phyloP scores from a whole-genome alignment of 305 asterid genomes.

The Galium porrigens region DNA sequence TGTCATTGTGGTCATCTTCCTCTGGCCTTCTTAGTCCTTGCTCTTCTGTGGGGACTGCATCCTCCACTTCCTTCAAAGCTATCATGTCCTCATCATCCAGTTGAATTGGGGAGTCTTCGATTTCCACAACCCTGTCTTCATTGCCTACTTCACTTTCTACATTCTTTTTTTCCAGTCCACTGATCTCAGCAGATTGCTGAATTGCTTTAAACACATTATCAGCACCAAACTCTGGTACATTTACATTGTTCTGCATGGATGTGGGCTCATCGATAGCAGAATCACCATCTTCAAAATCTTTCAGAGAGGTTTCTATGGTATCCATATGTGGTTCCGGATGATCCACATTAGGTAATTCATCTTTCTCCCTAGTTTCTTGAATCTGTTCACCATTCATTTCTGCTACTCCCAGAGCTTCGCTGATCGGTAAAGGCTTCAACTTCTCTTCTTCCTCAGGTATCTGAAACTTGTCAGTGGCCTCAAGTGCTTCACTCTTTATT shows the following conservation, averaged over 20 bases:
- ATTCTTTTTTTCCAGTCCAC: conserved; percentile 7
- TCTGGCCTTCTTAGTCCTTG: background rate
- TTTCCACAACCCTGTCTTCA: conserved; percentile 5
- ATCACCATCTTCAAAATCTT: conserved; percentile 15
- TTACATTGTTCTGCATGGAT: conserved; percentile 3
- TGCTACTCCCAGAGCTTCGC: background rate
- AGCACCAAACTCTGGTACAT: background rate
- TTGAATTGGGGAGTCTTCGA: conserved; percentile 7
- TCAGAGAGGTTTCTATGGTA: conserved; percentile 4
- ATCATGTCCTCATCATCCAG: background rate
- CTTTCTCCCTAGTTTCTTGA: conserved; percentile 14
- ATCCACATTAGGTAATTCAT: conserved; percentile 2
- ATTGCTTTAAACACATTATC: background rate
- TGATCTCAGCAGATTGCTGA: conserved; percentile 6
- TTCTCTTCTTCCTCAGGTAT: background rate
- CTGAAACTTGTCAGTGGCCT: background rate
- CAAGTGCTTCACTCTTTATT: background rate
- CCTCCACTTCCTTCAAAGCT: conserved; percentile 8
- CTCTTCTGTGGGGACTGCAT: conserved; percentile 1
- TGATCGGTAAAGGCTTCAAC: background rate
- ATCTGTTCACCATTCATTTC: conserved; percentile 13
- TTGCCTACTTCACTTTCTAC: background rate
- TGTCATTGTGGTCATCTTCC: background rate
- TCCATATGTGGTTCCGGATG: conserved; percentile 8
- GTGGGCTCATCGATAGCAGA: conserved; percentile 8